Percentiles rank a stretch among this genome's conserved stretches.
Evolutionary conservation across 2,329 filamentous ascomycete genomes (phyloP).

Genomic region (Acephala macrosclerotiorum): DNA sequence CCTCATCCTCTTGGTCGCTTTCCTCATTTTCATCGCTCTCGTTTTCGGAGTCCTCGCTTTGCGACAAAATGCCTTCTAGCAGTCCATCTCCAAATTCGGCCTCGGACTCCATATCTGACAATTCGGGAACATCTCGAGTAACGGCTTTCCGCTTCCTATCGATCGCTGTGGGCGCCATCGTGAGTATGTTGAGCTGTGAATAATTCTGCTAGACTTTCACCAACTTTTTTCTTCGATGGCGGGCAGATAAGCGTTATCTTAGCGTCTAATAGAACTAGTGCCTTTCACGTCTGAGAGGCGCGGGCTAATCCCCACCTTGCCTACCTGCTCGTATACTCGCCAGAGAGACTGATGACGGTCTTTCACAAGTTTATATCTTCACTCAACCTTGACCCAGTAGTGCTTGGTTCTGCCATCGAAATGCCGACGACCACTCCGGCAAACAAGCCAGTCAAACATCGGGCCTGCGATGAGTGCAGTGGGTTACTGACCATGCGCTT

Average conservation of each 20-base stretch:
- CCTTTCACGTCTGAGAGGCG: background rate
- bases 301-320: background rate
- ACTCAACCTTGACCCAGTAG: constrained; percentile 31
- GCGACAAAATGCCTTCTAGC: constrained; percentile 63
- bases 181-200: constrained; percentile 16
- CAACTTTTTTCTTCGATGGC: background rate
- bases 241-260: constrained; percentile 33
- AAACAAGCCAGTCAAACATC: constrained; percentile 53
- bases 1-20: constrained; percentile 50
- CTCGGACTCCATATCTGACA: constrained; percentile 61
- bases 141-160: constrained; percentile 69
- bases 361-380: constrained; percentile 30
- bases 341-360: constrained; percentile 12
- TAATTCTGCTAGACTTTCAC: background rate
- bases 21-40: constrained; percentile 54
- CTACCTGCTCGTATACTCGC: constrained; percentile 15
- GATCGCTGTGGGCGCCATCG: constrained; percentile 41
- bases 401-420: constrained; percentile 25
- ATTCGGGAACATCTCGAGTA: constrained; percentile 57
- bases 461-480: constrained; percentile 74
- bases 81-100: constrained; percentile 64
- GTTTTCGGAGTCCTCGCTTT: constrained; percentile 64
- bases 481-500: constrained; percentile 46
- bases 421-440: constrained; percentile 24
- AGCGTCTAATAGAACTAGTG: constrained; percentile 20